Evolutionary conservation across 169 alveolate species (phyloP), one percentile per base, ranked within the genome.

Genomic region (Plasmodium blacklocki): DNA sequence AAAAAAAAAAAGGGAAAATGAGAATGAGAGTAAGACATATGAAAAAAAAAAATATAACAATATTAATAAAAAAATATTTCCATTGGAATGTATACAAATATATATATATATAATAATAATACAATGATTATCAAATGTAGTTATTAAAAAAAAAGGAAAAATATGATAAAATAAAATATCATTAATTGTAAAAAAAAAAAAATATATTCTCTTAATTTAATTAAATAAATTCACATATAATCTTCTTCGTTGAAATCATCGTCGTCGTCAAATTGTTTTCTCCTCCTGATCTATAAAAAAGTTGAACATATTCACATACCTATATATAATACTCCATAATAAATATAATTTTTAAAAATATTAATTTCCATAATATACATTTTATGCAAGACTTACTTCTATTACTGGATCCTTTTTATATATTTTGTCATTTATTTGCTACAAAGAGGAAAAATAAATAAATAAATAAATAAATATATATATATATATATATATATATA

Each of bases 161-260:
- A 29, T 29, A 29, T 29, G 6, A 29, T 29, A 29, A 29, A 29
- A 29, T 29, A 32, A 32, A 32, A 32, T 32, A 32, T 32, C 45
- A 5, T 32, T 32, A 32, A 32, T 32, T 32, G 45, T 32, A 32
- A 32, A 32, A 5, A 32, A 32, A 32, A 32, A 32, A 4, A 32
- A 32, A 32, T 32, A 32, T 32, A 32, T 32, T 4, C 9, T 32
- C 45, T 32, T 32, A 32, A 32, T 32, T 32, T 32, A 32, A 32
- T 32, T 32, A 32, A 32, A 32, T 9, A 32, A 32, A 32, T 66
- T 70, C 50, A 83, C 83, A 72, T 83, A 29, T 83, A 83, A 63
- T 83, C 91, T 19, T 83, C 91, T 32, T 83, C 91, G 23, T 83
- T 83, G 64, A 83, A 83, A 73, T 83, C 91, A 50, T 83, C 91